These are phyloP conservation scores for Cercospora sp. DNA, from an alignment of 2,329 filamentous ascomycete species.

Conservation along the genomic window DNA sequence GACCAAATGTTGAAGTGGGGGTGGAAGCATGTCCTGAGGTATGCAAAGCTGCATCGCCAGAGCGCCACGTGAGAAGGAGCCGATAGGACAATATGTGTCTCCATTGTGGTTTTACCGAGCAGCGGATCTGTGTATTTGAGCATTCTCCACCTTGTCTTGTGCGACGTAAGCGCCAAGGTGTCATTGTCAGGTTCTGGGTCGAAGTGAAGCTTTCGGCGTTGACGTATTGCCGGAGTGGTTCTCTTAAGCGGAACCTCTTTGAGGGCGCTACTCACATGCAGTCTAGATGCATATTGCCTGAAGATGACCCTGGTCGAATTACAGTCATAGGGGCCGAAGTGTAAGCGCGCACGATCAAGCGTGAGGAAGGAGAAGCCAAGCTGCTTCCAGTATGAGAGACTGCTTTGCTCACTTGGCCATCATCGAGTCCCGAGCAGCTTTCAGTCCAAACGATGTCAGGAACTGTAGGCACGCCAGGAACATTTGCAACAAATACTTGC, in stretches of 20 bases:
- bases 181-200: background rate
- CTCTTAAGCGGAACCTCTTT: background rate
- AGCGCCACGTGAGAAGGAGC: background rate
- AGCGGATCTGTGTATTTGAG: background rate
- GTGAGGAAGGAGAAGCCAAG: background rate
- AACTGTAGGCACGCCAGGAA: background rate
- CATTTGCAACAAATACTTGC: background rate
- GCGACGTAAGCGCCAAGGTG: background rate
- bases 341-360: background rate
- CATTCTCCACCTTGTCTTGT: background rate
- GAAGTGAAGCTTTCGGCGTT: background rate
- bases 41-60: background rate
- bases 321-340: background rate
- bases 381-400: background rate
- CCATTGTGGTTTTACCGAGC: background rate
- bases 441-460: background rate
- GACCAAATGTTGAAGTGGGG: background rate
- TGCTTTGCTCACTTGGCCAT: background rate
- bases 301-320: background rate
- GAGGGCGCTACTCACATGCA: background rate
- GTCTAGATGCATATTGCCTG: background rate
- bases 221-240: background rate
- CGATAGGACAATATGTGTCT: background rate
- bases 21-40: background rate
- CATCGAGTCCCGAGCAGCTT: background rate